Percentiles rank a stretch among this genome's conserved stretches.
Evolutionary conservation across 108 stramenopile species (phyloP).

Genomic region (Pelagomonas calceolata): DNA sequence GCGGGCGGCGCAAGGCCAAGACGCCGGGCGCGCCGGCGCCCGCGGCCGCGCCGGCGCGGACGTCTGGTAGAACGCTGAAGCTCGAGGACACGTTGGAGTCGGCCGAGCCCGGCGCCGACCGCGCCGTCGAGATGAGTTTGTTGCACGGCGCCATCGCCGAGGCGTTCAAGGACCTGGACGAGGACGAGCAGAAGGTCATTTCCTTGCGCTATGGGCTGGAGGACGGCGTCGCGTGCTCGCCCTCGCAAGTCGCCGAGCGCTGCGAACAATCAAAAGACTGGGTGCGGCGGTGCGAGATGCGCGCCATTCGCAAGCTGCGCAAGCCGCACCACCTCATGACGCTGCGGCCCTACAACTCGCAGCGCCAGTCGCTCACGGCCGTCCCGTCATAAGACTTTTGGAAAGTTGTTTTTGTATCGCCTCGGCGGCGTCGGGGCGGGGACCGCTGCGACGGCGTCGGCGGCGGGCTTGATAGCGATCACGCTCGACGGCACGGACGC

Average conservation of each 20-base stretch:
- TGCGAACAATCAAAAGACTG: not conserved
- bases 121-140: conserved; percentile 27
- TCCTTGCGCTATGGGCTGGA: conserved; percentile 90
- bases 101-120: not conserved
- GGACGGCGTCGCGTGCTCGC: conserved; percentile 71
- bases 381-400: too few species aligned
- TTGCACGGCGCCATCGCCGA: conserved; percentile 65
- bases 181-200: conserved; percentile 78
- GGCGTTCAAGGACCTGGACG: conserved; percentile 70
- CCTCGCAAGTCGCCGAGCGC: conserved; percentile 58
- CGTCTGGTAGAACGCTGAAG: not conserved
- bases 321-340: not conserved
- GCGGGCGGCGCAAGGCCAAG: not conserved
- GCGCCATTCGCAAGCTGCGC: not conserved
- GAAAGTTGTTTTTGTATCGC: too few species aligned
- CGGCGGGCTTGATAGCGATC: too few species aligned
- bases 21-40: not conserved
- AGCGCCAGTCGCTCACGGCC: not conserved
- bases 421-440: too few species aligned
- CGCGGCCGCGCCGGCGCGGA: too few species aligned
- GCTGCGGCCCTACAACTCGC: not conserved
- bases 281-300: not conserved
- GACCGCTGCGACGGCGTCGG: too few species aligned
- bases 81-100: conserved; percentile 2
- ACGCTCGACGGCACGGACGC: too few species aligned